Percentiles rank a stretch among this genome's conserved stretches.
phyloP scores from a whole-genome alignment of 345 rosid species.

The Camelina hispida region DNA sequence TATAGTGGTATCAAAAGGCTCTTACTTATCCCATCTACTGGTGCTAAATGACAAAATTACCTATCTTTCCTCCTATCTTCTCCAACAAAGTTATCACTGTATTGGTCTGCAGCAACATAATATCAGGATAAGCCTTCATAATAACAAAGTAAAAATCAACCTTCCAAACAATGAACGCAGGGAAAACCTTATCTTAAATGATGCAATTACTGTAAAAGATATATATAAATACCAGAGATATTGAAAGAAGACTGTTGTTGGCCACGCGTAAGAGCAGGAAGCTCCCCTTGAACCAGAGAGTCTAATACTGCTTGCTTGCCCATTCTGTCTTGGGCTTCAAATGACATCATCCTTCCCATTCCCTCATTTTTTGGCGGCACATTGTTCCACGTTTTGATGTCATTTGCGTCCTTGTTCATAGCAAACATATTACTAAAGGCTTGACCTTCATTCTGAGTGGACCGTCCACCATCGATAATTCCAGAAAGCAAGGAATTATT shows the following conservation, averaged over 20 bases:
- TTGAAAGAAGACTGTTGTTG: conserved; percentile 45
- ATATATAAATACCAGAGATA: conserved; percentile 48
- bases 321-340: conserved; percentile 47
- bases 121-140: conserved; percentile 16
- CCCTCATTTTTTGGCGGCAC: conserved; percentile 45
- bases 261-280: conserved; percentile 43
- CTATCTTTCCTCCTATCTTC: conserved; percentile 54
- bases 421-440: conserved; percentile 39
- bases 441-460: conserved; percentile 41
- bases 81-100: conserved; percentile 46
- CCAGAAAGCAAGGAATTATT: conserved; percentile 47
- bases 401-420: conserved; percentile 43
- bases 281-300: conserved; percentile 41
- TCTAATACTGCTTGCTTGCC: conserved; percentile 46
- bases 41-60: conserved; percentile 39
- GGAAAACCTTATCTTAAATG: background rate
- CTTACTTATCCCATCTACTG: background rate
- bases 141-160: conserved; percentile 7
- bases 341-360: conserved; percentile 43
- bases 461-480: conserved; percentile 42
- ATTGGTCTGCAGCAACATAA: conserved; percentile 42
- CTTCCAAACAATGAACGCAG: conserved; percentile 1
- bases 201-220: background rate
- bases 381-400: conserved; percentile 42
- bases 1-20: background rate